Conservation (phyloP, 495 filamentous ascomycete species). For the Penicillium salamii region DNA sequence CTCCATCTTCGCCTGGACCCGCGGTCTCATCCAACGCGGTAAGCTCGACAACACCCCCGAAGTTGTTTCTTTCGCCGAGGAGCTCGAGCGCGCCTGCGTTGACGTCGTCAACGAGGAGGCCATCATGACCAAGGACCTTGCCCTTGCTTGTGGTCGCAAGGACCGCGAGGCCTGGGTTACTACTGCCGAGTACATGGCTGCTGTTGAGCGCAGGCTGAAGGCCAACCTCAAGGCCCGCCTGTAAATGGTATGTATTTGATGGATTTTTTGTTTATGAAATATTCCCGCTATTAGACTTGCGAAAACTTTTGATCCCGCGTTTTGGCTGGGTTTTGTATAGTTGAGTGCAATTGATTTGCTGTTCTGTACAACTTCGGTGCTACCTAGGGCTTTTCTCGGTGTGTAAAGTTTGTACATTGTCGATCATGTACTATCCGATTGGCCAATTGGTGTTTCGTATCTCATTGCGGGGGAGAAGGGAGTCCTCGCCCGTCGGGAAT, state of each 20-base stretch:
- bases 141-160: slow-evolving; percentile 83
- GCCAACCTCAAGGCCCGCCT: slow-evolving; percentile 50
- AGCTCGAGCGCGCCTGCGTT: slow-evolving; percentile 88
- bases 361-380: neutral
- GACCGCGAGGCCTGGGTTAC: slow-evolving; percentile 81
- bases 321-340: slow-evolving; percentile 5
- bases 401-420: too few relatives aligned
- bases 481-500: too few relatives aligned
- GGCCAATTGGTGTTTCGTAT: too few relatives aligned
- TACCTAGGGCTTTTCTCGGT: neutral
- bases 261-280: slow-evolving; percentile 7
- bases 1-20: slow-evolving; percentile 98
- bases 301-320: neutral
- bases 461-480: too few relatives aligned
- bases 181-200: slow-evolving; percentile 81
- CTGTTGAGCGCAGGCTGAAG: slow-evolving; percentile 85
- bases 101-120: slow-evolving; percentile 91
- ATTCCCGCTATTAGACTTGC: slow-evolving; percentile 4
- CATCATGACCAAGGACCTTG: slow-evolving; percentile 98
- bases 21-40: slow-evolving; percentile 88
- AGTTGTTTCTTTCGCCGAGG: slow-evolving; percentile 82
- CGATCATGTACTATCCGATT: too few relatives aligned
- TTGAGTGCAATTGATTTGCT: neutral
- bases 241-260: slow-evolving; percentile 18
- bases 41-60: slow-evolving; percentile 87